phyloP scores from a whole-genome alignment of 352 stramenopile species.

The Pelagophyceae sp. region DNA sequence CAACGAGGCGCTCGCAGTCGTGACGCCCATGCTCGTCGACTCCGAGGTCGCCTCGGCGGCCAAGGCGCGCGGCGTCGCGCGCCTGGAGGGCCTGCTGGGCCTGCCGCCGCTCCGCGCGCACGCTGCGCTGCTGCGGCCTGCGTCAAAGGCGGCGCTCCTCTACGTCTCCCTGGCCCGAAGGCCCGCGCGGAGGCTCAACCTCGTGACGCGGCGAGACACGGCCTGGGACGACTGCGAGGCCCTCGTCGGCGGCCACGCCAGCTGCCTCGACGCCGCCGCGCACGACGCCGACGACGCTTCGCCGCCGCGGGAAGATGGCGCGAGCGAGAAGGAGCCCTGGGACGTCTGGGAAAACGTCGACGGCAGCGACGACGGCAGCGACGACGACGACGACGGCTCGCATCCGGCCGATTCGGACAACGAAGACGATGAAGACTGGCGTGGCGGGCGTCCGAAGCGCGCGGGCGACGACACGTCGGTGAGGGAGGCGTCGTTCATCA shows the following conservation, averaged over 20 bases:
- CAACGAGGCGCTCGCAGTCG: constrained; percentile 22
- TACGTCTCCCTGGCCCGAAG: constrained; percentile 19
- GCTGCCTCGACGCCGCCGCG: neutral
- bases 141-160: constrained; percentile 22
- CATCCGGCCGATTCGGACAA: neutral
- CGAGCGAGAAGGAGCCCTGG: too few relatives aligned
- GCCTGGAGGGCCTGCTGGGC: constrained; percentile 16
- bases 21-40: constrained; percentile 25
- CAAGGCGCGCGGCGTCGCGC: constrained; percentile 10
- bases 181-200: constrained; percentile 15
- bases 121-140: constrained; percentile 12
- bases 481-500: constrained; percentile 7
- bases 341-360: neutral
- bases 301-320: neutral
- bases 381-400: neutral
- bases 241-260: neutral
- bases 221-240: constrained; percentile 11
- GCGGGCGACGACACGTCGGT: neutral
- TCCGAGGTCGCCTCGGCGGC: constrained; percentile 17
- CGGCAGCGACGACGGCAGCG: neutral
- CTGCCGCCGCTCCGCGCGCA: constrained; percentile 14
- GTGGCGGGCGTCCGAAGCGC: neutral
- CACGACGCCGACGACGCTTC: neutral
- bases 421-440: constrained; percentile 7
- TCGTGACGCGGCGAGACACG: constrained; percentile 9